These are phyloP conservation scores for Scheffersomyces ergatensis DNA, from an alignment of 805 yeast species.

Conservation along the genomic window DNA sequence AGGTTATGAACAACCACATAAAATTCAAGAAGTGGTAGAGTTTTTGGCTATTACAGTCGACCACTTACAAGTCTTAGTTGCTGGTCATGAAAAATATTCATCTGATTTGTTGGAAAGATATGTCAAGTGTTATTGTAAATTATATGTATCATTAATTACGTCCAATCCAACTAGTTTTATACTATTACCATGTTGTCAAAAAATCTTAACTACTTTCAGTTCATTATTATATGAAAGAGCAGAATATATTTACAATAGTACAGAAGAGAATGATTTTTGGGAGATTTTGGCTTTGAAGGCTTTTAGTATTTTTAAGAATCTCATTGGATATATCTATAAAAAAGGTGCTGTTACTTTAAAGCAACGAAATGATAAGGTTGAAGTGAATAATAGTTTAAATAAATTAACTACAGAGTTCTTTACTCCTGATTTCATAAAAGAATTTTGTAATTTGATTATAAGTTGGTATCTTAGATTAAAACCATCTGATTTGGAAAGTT, in stretches of 20 bases:
- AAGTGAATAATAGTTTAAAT: constrained; percentile 55
- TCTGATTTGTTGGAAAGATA: constrained; percentile 62
- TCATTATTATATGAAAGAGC: constrained; percentile 65
- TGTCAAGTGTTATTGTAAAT: constrained; percentile 71
- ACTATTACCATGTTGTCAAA: constrained; percentile 60
- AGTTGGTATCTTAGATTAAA: constrained; percentile 71
- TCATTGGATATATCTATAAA: constrained; percentile 60
- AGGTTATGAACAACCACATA: constrained; percentile 71
- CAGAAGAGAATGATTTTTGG: constrained; percentile 66
- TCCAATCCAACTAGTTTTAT: constrained; percentile 70
- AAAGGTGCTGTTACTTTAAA: constrained; percentile 67
- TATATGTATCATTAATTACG: constrained; percentile 59
- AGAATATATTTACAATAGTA: constrained; percentile 55
- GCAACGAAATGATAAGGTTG: constrained; percentile 63
- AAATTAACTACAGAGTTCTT: constrained; percentile 55
- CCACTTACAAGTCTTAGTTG: constrained; percentile 59
- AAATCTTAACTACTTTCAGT: constrained; percentile 60
- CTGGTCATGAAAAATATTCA: constrained; percentile 49
- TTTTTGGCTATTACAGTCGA: constrained; percentile 55
- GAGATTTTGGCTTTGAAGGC: constrained; percentile 68
- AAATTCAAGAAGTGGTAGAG: constrained; percentile 54
- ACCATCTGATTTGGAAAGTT: constrained; percentile 74
- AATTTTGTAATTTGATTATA: constrained; percentile 65
- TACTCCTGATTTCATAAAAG: constrained; percentile 52
- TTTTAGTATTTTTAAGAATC: constrained; percentile 59